Evolutionary conservation across 345 rosid genomes (phyloP).

Genomic region (Raphanus sativus): DNA sequence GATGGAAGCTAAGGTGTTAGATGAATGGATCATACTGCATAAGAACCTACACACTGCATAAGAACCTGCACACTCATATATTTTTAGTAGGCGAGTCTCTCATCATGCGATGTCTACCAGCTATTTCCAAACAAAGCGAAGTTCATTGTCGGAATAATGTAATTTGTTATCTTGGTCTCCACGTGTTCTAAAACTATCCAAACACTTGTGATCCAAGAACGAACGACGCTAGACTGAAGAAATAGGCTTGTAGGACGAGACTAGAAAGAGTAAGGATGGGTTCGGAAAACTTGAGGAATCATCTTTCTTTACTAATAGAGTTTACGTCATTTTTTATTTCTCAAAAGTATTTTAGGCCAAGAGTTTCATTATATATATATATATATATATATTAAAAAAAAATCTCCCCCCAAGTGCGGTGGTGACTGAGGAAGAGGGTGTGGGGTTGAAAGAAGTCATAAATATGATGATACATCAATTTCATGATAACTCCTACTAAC

Average conservation of each 20-base stretch:
- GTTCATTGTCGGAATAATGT: background rate
- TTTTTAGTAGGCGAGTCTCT: too few relatives aligned
- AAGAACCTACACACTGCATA: too few relatives aligned
- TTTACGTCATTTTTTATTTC: background rate
- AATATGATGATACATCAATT: slow-evolving; percentile 35
- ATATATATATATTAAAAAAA: background rate
- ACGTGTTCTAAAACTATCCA: background rate
- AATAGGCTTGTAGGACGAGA: background rate
- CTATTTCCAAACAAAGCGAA: background rate
- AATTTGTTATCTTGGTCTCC: background rate
- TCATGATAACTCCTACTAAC: slow-evolving; percentile 32
- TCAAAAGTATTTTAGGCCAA: background rate
- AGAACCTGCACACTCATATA: too few relatives aligned
- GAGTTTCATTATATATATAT: background rate
- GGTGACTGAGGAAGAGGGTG: background rate
- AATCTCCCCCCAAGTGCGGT: slow-evolving; percentile 31
- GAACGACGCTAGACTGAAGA: background rate
- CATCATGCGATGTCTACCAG: too few relatives aligned
- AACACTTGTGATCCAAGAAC: background rate
- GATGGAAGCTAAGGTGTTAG: too few relatives aligned
- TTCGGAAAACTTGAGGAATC: background rate
- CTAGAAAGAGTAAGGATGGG: background rate
- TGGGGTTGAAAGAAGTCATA: slow-evolving; percentile 25
- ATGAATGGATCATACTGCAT: too few relatives aligned
- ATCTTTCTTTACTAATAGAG: background rate